Base-by-base conservation (phyloP, 495 filamentous ascomycete species). In the Parachaetomium inaequale region DNA sequence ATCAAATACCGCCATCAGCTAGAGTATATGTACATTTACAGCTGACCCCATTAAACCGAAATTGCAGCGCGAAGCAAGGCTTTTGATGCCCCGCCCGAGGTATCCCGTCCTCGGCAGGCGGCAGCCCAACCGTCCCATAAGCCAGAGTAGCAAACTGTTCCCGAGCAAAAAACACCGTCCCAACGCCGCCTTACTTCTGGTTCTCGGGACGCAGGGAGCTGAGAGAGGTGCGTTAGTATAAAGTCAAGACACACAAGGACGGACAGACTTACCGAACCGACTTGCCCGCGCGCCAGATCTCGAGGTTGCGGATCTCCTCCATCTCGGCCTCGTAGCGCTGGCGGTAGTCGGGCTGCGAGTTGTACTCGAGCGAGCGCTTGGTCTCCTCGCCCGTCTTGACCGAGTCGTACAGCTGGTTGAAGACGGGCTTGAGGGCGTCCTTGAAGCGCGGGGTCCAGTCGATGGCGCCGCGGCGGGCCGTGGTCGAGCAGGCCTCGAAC, bases 261-360 rank as follows among this genome's bases (percentile, higher is more conserved):
- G 11, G 15, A 11, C 52, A 55, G 15, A 77, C 81, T 74, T 78
- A 88, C 79, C 91, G 87, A 63, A 98, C 94, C 67, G 95, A 90
- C 88, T 97, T 98, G 74, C 94, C 94, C 61, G 95, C 94, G 68
- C 89, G 86, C 94, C 94, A 98, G 85, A 98, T 98, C 85, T 98
- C 94, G 75, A 98, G 80, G 69, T 91, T 84, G 68, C 91, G 86
- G 80, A 98, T 97, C 80, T 97, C 93, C 79, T 94, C 79, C 85
- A 98, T 86, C 87, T 98, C 94, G 73, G 88, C 81, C 86, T 96
- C 91, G 75, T 90, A 98, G 81, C 90, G 91, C 86, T 96, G 82
- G 64, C 94, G 86, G 84, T 98, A 98, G 78, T 98, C 90, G 65
- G 86, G 82, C 77, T 96, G 90, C 68, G 86, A 85, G 84, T 96